Evolutionary conservation across 108 stramenopile genomes (phyloP).

Genomic region (Nitzschia sp.): DNA sequence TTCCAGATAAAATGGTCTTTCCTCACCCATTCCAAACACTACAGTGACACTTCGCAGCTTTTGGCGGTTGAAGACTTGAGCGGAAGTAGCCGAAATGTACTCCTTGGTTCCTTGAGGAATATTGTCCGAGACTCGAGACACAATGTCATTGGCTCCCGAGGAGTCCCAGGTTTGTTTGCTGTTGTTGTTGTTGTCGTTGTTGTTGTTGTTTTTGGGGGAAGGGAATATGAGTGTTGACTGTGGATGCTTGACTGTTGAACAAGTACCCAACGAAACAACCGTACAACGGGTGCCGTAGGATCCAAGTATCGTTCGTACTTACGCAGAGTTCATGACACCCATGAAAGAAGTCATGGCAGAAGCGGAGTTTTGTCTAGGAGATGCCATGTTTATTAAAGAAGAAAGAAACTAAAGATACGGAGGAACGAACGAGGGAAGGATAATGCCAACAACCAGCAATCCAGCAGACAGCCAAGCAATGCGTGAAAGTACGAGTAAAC

Average conservation of each 20-base stretch:
- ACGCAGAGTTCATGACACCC: constrained; percentile 44
- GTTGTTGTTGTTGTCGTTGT: too few species aligned
- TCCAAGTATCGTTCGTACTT: constrained; percentile 28
- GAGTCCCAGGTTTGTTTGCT: constrained; percentile 84
- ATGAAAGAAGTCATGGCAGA: constrained; percentile 26
- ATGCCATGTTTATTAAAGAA: too few species aligned
- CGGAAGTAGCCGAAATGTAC: constrained; percentile 49
- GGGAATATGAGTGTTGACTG: too few species aligned
- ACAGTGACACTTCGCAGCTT: constrained; percentile 68
- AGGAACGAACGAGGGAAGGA: too few species aligned
- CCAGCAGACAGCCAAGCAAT: too few species aligned
- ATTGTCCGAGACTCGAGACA: constrained; percentile 49
- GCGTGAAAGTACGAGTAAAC: too few species aligned
- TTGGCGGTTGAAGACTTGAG: constrained; percentile 67
- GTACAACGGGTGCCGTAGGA: background rate
- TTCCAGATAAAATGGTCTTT: constrained; percentile 85
- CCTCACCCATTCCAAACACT: constrained; percentile 84
- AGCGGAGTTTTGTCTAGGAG: constrained; percentile 1
- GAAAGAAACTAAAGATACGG: too few species aligned
- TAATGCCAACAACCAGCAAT: too few species aligned
- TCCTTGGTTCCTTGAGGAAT: constrained; percentile 83
- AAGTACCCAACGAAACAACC: background rate
- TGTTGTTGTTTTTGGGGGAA: too few species aligned
- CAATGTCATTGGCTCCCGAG: constrained; percentile 66
- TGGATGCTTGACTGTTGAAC: background rate